Base-by-base conservation (phyloP, 2,329 filamentous ascomycete genomes). In the Coniochaeta ligniaria region DNA sequence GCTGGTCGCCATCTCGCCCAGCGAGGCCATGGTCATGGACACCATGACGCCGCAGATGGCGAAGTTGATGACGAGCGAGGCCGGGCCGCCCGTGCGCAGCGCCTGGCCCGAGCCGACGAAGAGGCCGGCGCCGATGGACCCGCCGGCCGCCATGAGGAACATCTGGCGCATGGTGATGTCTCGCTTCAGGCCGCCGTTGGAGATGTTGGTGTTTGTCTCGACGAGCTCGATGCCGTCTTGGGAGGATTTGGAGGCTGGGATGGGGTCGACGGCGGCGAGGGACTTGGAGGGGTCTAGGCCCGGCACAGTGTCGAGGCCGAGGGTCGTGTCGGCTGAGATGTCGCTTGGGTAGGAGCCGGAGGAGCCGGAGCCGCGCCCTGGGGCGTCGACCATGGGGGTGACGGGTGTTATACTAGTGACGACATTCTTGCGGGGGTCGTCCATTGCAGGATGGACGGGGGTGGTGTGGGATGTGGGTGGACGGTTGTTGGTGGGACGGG, bases 121-220 rank as follows among this genome's bases (percentile, higher is more conserved):
- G 1, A 75, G 65, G 2, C 73, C 73, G 9, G 73, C 73, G 11
- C 73, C 73, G 58, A 75, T 74, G 50, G 72, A 73, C 35, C 71
- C 69, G 6, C 71, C 69, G 2, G 74, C 63, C 17, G 72, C 72
- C 66, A 75, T 73, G 43, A 73, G 66, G 58, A 71, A 54, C 66
- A 75, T 73, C 56, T 75, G 73, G 2, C 73, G 71, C 5, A 66
- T 71, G 1, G 66, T 69, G 63, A 74, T 75, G 59, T 64, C 60
- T 4, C 67, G 63, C 59, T 63, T 57, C 17, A 69, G 62, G 59
- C 65, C 47, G 47, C 47, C 47, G 16, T 31, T 31, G 22, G 47
- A 31, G 47, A 12, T 28, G 47, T 26, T 28, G 47, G 11, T 31
- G 14, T 52, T 8, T 7, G 24, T 31, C 14, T 17, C 9, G 16